Base-by-base conservation (phyloP, 2,329 filamentous ascomycete species). In the Aspergillus tubingensis region DNA sequence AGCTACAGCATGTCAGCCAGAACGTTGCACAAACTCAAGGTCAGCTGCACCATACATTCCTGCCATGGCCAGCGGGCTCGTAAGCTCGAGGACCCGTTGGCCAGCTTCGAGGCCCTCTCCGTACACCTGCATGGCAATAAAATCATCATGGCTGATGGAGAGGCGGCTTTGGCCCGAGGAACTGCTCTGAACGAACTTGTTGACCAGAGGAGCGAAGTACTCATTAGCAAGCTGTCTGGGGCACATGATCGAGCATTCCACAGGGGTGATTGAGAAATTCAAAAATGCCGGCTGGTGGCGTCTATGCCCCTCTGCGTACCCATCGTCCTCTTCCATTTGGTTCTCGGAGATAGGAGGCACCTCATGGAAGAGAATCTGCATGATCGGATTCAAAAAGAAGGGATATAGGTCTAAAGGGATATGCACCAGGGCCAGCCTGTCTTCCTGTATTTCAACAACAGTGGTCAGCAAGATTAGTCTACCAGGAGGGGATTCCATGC, bases 201-300 rank as follows among this genome's bases (percentile, higher is more conserved):
- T 79, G 59, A 94, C 85, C 57, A 88, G 80, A 0, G 92, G 92
- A 56, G 85, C 81, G 69, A 98, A 96, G 59, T 96, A 85, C 57
- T 86, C 84, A 50, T 86, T 81, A 6, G 91, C 90, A 78, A 92
- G 89, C 44, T 85, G 82, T 61, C 86, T 86, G 63, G 94, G 90
- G 73, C 94, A 98, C 57, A 96, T 92, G 55, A 99, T 85, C 3
- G 92, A 96, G 78, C 92, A 96, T 77, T 97, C 95, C 58, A 96
- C 86, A 0, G 92, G 91, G 0, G 93, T 98, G 70, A 98, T 85
- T 64, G 91, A 96, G 67, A 99, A 88, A 76, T 98, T 98, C 74
- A 97, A 85, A 76, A 99, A 98, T 48, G 88, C 87, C 76, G 95
- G 90, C 72, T 81, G 81, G 74, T 80, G 15, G 77, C 78, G 83